phyloP scores from a whole-genome alignment of 1,284 basidiomycete genomes.

The Ustilago nuda region DNA sequence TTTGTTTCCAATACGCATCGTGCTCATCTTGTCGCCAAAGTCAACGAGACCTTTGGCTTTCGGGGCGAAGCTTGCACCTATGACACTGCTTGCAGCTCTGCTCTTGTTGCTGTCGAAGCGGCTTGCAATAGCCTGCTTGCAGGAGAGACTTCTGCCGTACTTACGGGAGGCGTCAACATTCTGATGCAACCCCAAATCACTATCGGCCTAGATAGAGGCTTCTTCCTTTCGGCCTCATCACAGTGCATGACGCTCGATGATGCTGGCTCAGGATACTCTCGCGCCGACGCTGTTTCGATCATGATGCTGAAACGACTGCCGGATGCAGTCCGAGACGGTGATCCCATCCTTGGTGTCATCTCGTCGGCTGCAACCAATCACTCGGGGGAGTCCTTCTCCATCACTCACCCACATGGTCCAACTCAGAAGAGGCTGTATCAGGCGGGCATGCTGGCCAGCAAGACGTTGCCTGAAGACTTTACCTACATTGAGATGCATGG shows the following conservation, averaged over 20 bases:
- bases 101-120: constrained; percentile 50
- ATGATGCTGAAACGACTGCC: constrained; percentile 48
- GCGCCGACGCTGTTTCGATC: constrained; percentile 50
- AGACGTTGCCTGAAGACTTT: constrained; percentile 30
- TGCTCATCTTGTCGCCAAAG: constrained; percentile 36
- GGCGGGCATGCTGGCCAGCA: constrained; percentile 40
- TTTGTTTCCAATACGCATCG: constrained; percentile 43
- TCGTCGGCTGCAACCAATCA: constrained; percentile 53
- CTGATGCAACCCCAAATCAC: constrained; percentile 56
- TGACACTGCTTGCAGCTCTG: constrained; percentile 54
- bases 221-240: constrained; percentile 51
- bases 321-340: constrained; percentile 49
- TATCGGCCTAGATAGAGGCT: constrained; percentile 53
- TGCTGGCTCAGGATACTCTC: constrained; percentile 47
- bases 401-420: constrained; percentile 52
- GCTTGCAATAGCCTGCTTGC: constrained; percentile 42
- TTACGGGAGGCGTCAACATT: constrained; percentile 56
- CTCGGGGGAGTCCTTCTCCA: constrained; percentile 51
- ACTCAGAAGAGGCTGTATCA: constrained; percentile 47
- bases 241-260: constrained; percentile 56
- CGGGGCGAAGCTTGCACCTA: constrained; percentile 46
- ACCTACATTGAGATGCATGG: constrained; percentile 54
- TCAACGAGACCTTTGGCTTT: constrained; percentile 47
- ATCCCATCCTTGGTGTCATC: constrained; percentile 46
- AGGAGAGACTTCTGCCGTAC: constrained; percentile 27